phyloP scores from a whole-genome alignment of 768 basidiomycete species.

The Mycena kentingensis region DNA sequence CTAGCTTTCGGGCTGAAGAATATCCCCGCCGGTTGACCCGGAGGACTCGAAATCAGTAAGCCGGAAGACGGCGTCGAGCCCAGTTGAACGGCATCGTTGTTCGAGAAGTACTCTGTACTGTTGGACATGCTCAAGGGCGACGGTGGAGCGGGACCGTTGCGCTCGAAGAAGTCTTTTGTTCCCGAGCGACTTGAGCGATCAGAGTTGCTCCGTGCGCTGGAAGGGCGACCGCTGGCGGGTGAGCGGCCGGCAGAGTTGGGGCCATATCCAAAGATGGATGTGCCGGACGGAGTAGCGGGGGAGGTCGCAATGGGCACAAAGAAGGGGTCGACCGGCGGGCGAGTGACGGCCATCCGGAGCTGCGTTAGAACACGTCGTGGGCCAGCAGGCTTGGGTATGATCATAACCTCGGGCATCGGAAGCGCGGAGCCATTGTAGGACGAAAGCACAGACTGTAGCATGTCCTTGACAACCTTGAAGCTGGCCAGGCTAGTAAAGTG shows the following conservation, averaged over 20 bases:
- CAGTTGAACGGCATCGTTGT: slow-evolving; percentile 66
- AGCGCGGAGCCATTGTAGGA: slow-evolving; percentile 46
- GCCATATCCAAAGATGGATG: slow-evolving; percentile 45
- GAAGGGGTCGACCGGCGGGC: slow-evolving; percentile 86
- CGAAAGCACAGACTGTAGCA: slow-evolving; percentile 67
- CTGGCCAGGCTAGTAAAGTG: slow-evolving; percentile 92
- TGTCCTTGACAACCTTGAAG: slow-evolving; percentile 86
- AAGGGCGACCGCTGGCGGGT: slow-evolving; percentile 45
- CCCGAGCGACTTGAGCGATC: slow-evolving; percentile 63
- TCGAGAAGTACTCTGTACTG: slow-evolving; percentile 76
- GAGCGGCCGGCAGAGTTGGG: slow-evolving; percentile 30
- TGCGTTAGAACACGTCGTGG: slow-evolving; percentile 92
- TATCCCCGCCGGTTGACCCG: slow-evolving; percentile 93
- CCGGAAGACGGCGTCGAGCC: slow-evolving; percentile 82
- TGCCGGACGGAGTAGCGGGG: slow-evolving; percentile 66
- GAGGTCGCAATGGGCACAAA: slow-evolving; percentile 95
- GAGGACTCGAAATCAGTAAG: slow-evolving; percentile 87
- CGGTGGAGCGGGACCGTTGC: slow-evolving; percentile 49
- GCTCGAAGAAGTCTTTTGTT: slow-evolving; percentile 44
- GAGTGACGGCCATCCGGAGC: slow-evolving; percentile 85
- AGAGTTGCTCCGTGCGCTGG: slow-evolving; percentile 57
- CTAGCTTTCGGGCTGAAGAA: slow-evolving; percentile 83
- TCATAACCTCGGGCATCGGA: slow-evolving; percentile 85
- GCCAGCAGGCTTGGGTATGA: slow-evolving; percentile 96
- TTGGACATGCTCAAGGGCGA: slow-evolving; percentile 75